phyloP scores from a whole-genome alignment of 2,329 filamentous ascomycete species.

The Colletotrichum simmondsii region DNA sequence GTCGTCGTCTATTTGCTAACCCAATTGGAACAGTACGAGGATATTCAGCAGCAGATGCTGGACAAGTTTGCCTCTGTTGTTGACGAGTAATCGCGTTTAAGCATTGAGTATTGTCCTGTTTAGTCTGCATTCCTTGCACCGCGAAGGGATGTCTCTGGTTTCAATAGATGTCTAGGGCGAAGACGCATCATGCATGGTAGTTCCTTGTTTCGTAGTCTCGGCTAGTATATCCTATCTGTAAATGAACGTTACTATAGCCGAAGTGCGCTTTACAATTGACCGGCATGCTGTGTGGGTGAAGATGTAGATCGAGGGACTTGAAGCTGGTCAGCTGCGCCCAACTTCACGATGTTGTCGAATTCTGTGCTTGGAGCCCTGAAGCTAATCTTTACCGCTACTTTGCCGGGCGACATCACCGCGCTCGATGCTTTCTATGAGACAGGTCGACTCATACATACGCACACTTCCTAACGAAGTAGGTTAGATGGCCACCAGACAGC shows the following conservation, averaged over 20 bases:
- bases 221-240: slow-evolving; percentile 35
- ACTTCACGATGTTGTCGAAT: neutral
- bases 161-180: slow-evolving; percentile 28
- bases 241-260: slow-evolving; percentile 23
- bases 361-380: neutral
- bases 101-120: slow-evolving; percentile 11
- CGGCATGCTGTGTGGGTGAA: neutral
- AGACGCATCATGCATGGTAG: slow-evolving; percentile 29
- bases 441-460: neutral
- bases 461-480: neutral
- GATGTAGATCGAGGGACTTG: neutral
- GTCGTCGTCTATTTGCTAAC: slow-evolving; percentile 50
- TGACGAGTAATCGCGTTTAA: slow-evolving; percentile 77
- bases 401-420: neutral
- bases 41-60: slow-evolving; percentile 88
- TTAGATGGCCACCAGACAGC: neutral
- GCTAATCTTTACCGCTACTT: neutral
- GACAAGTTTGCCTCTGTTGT: slow-evolving; percentile 97
- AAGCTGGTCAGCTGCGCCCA: neutral
- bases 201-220: slow-evolving; percentile 29
- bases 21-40: slow-evolving; percentile 77
- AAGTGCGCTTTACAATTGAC: neutral
- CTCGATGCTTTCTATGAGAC: neutral
- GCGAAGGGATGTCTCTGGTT: slow-evolving; percentile 14
- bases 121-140: slow-evolving; percentile 24